Percentiles rank a stretch among this genome's conserved stretches.
Evolutionary conservation across 306 rosid species (phyloP).

Genomic region (Castanopsis chinensis): DNA sequence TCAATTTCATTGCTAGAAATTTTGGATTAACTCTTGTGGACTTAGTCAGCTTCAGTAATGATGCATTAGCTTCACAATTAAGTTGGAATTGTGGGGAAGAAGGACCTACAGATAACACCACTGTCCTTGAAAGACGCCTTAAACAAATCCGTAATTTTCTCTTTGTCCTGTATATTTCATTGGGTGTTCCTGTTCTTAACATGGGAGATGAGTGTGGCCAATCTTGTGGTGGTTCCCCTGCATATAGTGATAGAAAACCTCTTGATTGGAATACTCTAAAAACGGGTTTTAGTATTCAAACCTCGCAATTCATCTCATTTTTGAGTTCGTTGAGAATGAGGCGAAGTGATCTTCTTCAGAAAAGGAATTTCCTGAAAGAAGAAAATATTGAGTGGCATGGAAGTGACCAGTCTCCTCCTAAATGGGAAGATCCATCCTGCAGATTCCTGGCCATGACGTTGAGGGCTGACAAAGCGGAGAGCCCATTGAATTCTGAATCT

Average conservation of each 20-base stretch:
- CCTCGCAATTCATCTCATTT: conserved; percentile 57
- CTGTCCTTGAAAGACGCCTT: conserved; percentile 70
- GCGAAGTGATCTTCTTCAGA: conserved; percentile 66
- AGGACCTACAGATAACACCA: conserved; percentile 63
- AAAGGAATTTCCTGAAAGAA: conserved; percentile 58
- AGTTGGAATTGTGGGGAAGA: conserved; percentile 98
- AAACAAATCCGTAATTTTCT: conserved; percentile 83
- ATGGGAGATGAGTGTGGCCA: conserved; percentile 97
- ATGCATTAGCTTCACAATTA: conserved; percentile 44
- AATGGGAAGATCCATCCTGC: conserved; percentile 72
- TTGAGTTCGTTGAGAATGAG: conserved; percentile 60
- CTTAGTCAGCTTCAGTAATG: conserved; percentile 75
- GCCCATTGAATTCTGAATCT: conserved; percentile 22
- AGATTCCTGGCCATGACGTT: conserved; percentile 78
- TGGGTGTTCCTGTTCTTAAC: conserved; percentile 90
- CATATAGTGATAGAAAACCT: conserved; percentile 43
- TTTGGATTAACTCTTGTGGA: conserved; percentile 81
- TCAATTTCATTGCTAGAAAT: conserved; percentile 61
- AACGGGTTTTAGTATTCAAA: conserved; percentile 71
- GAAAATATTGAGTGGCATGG: conserved; percentile 78
- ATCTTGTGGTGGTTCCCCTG: conserved; percentile 64
- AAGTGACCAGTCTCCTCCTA: conserved; percentile 55
- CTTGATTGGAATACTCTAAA: conserved; percentile 62
- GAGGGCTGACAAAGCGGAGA: conserved; percentile 43
- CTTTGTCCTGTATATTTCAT: conserved; percentile 63